phyloP scores from a whole-genome alignment of 225 moss, liverwort and hornwort species.

The Sphagnum tenellum region DNA sequence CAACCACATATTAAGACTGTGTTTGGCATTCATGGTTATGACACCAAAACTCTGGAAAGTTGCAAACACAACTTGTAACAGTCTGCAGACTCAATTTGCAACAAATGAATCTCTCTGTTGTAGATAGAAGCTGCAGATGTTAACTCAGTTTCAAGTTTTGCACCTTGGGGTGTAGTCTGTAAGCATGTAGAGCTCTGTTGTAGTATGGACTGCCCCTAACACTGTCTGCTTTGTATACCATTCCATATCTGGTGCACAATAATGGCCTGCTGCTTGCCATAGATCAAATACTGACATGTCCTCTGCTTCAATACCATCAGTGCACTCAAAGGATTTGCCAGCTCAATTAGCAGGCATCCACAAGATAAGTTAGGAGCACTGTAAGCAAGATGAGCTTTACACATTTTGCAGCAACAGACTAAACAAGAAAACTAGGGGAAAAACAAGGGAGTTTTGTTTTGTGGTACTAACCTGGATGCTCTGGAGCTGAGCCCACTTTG shows the following conservation, averaged over 20 bases:
- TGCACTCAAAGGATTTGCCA: constrained; percentile 44
- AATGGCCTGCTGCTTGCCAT: constrained; percentile 52
- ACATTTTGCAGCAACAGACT: no score
- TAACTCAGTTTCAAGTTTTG: background rate
- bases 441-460: no score
- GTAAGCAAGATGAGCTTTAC: no score
- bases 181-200: constrained; percentile 57
- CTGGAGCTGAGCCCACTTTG: constrained; percentile 55
- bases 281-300: constrained; percentile 44
- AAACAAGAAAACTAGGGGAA: no score
- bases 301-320: constrained; percentile 40
- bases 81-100: background rate
- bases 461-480: constrained; percentile 40
- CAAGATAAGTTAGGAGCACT: no score
- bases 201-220: constrained; percentile 39
- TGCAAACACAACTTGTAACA: background rate
- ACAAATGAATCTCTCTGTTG: background rate
- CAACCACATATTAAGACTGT: background rate
- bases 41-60: background rate
- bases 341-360: background rate
- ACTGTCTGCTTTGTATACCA: constrained; percentile 57
- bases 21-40: no score
- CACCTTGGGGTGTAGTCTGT: constrained; percentile 53
- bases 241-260: constrained; percentile 43
- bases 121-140: background rate